These are phyloP conservation scores for Sergeia podlipaevii DNA, from an alignment of 208 protist genomes.

Conservation along the genomic window DNA sequence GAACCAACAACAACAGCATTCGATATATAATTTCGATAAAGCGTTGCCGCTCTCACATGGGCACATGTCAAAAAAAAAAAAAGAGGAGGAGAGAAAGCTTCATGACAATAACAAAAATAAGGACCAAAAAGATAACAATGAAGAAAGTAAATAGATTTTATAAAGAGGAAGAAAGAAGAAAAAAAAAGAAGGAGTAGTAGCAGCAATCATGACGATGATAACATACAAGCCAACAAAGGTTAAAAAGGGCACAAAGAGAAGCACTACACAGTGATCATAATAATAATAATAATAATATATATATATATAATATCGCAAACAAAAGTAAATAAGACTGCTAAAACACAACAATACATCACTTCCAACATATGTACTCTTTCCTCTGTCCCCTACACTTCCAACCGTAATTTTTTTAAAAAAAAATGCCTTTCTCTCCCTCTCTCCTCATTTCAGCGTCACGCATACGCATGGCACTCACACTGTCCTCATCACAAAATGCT, in stretches of 20 bases:
- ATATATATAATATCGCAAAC: no score
- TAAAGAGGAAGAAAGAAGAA: constrained; percentile 15
- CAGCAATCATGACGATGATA: neutral
- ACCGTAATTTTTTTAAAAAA: constrained; percentile 11
- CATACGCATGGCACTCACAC: no score
- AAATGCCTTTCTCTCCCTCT: constrained; percentile 18
- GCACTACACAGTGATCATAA: no score
- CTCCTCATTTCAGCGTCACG: constrained; percentile 4
- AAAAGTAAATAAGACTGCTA: no score
- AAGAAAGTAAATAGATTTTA: neutral
- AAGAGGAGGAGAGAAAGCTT: neutral
- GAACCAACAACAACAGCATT: no score
- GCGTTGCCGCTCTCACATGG: no score
- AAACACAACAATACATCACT: neutral
- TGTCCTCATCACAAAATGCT: no score
- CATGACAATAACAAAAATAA: no score
- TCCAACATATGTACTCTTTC: neutral
- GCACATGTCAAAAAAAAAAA: constrained; percentile 8
- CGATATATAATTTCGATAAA: no score
- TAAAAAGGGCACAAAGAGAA: neutral
- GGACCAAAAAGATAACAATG: neutral
- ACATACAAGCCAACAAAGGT: neutral
- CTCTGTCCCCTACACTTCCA: no score
- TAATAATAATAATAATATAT: no score
- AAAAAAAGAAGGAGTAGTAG: constrained; percentile 6